These are phyloP conservation scores for Xylaria sp. DNA, from an alignment of 495 filamentous ascomycete genomes.

Conservation along the genomic window DNA sequence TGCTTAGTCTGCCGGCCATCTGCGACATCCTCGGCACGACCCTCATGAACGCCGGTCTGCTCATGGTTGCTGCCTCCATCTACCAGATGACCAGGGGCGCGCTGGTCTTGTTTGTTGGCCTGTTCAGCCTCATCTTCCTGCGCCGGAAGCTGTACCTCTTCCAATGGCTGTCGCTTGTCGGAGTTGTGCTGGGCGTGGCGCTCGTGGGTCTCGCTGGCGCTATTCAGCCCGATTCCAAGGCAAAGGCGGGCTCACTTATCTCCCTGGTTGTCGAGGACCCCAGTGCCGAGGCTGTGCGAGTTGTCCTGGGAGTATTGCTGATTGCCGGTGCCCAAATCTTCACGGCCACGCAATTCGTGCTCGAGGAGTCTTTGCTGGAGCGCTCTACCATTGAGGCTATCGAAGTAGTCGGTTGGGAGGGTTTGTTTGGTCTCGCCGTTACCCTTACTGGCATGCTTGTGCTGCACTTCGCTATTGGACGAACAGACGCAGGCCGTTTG, in stretches of 20 bases:
- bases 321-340: conserved; percentile 96
- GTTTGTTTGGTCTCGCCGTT: conserved; percentile 86
- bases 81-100: conserved; percentile 99
- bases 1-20: conserved; percentile 85
- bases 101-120: conserved; percentile 89
- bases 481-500: conserved; percentile 72
- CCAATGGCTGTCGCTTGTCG: conserved; percentile 87
- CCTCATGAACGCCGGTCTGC: conserved; percentile 92
- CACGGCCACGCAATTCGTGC: conserved; percentile 93
- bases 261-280: conserved; percentile 35
- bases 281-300: conserved; percentile 66
- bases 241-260: conserved; percentile 37
- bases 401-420: conserved; percentile 95
- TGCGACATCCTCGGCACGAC: conserved; percentile 96
- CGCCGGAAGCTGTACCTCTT: conserved; percentile 76
- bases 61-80: conserved; percentile 92
- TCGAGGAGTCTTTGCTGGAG: conserved; percentile 94
- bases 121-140: conserved; percentile 93
- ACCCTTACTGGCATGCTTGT: conserved; percentile 82
- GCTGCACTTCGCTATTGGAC: conserved; percentile 76
- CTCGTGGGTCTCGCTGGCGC: conserved; percentile 89
- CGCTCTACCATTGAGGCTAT: conserved; percentile 87
- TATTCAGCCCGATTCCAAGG: conserved; percentile 71
- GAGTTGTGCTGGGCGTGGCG: conserved; percentile 87
- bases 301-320: conserved; percentile 81